These are phyloP conservation scores for Pythium aphanidermatum DNA, from an alignment of 352 stramenopile genomes.

Conservation along the genomic window DNA sequence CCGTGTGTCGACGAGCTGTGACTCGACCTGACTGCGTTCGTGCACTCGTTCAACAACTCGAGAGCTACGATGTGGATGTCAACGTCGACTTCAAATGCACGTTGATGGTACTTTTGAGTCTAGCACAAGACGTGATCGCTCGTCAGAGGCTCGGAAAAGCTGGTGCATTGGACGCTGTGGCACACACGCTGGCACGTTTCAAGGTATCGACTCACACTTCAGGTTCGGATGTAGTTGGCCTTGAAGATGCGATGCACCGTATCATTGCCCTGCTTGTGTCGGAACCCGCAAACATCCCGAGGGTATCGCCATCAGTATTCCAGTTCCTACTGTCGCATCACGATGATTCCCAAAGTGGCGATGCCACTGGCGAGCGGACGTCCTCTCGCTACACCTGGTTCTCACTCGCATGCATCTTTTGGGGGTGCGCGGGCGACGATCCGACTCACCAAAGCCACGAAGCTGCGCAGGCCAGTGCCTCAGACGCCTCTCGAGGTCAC, in stretches of 20 bases:
- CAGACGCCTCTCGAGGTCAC: too few species aligned
- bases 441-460: too few species aligned
- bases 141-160: constrained; percentile 36
- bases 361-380: not conserved
- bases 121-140: constrained; percentile 24
- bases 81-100: constrained; percentile 36
- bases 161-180: constrained; percentile 33
- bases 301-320: constrained; percentile 39
- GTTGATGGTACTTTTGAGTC: constrained; percentile 29
- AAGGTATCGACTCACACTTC: not conserved
- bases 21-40: constrained; percentile 39
- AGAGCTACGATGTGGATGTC: constrained; percentile 10
- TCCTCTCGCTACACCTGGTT: constrained; percentile 61
- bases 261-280: constrained; percentile 54
- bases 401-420: constrained; percentile 48
- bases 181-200: constrained; percentile 17
- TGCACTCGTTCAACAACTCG: constrained; percentile 39
- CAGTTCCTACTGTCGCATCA: constrained; percentile 43
- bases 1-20: constrained; percentile 36
- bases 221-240: not conserved
- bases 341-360: constrained; percentile 1
- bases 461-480: too few species aligned
- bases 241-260: constrained; percentile 36
- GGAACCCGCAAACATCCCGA: constrained; percentile 33
- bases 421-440: constrained; percentile 38